Percentiles rank a stretch among this genome's conserved stretches.
Conservation (phyloP, 2,329 filamentous ascomycete genomes). For the Penicillium sp. region DNA sequence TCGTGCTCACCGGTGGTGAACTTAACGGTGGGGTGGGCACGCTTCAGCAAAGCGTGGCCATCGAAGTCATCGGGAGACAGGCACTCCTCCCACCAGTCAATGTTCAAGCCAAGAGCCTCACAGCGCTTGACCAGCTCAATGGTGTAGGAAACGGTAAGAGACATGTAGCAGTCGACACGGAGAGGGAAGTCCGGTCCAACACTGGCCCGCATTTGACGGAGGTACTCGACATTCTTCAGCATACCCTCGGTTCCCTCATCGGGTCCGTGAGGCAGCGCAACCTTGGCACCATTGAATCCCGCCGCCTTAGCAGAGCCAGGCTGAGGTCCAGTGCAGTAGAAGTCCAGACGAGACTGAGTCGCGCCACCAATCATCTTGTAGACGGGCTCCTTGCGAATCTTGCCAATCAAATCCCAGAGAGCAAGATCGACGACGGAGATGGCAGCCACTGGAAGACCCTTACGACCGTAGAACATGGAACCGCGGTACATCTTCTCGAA, state of each 20-base stretch:
- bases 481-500: conserved; percentile 97
- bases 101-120: conserved; percentile 75
- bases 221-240: conserved; percentile 85
- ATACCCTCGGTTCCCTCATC: conserved; percentile 81
- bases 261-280: conserved; percentile 84
- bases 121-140: conserved; percentile 86
- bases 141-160: conserved; percentile 86
- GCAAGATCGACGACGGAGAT: conserved; percentile 94
- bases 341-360: conserved; percentile 79
- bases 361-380: conserved; percentile 92
- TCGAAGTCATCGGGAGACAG: conserved; percentile 89
- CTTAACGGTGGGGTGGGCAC: conserved; percentile 83
- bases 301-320: conserved; percentile 76
- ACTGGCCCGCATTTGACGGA: conserved; percentile 77
- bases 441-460: conserved; percentile 83
- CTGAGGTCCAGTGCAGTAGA: conserved; percentile 93
- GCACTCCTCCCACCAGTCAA: conserved; percentile 98
- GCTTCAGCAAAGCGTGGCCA: conserved; percentile 85
- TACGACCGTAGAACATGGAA: conserved; percentile 95
- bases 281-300: conserved; percentile 90
- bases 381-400: conserved; percentile 87
- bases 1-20: conserved; percentile 97
- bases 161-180: conserved; percentile 98
- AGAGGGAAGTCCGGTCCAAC: conserved; percentile 89
- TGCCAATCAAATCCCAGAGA: conserved; percentile 88